These are phyloP conservation scores for Hirsutella rhossiliensis DNA, from an alignment of 2,329 filamentous ascomycete genomes.

Conservation along the genomic window DNA sequence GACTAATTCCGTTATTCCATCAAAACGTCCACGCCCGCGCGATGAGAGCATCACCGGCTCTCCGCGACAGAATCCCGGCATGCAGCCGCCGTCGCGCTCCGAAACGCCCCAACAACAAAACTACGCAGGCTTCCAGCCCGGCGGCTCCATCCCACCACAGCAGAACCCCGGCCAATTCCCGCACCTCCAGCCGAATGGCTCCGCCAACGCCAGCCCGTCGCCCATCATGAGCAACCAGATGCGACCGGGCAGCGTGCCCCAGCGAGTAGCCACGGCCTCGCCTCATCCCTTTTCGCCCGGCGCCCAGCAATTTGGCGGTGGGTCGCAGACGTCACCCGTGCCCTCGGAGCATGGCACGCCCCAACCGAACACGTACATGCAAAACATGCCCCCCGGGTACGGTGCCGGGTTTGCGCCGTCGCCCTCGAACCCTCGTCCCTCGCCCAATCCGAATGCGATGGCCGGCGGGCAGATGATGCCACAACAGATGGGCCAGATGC, in stretches of 20 bases:
- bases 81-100: constrained; percentile 72
- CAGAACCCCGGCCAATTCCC: constrained; percentile 60
- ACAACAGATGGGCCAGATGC: constrained; percentile 36
- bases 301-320: constrained; percentile 54
- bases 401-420: constrained; percentile 47
- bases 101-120: constrained; percentile 78
- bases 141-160: constrained; percentile 42
- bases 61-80: constrained; percentile 61
- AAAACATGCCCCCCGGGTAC: constrained; percentile 45
- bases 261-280: constrained; percentile 81
- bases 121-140: constrained; percentile 59
- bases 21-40: constrained; percentile 70
- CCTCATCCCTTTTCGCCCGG: constrained; percentile 82
- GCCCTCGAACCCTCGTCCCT: constrained; percentile 42
- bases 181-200: constrained; percentile 71
- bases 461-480: constrained; percentile 39
- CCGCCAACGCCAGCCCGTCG: constrained; percentile 78
- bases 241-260: constrained; percentile 57
- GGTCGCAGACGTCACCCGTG: constrained; percentile 59
- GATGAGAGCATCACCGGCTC: constrained; percentile 81
- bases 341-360: constrained; percentile 68
- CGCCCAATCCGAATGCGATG: constrained; percentile 42
- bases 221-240: constrained; percentile 81
- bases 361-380: constrained; percentile 60
- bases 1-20: constrained; percentile 76